Percentiles rank a stretch among this genome's conserved stretches.
These are phyloP conservation scores for Penicillium antarcticum DNA, from an alignment of 495 filamentous ascomycete genomes.

Conservation along the genomic window DNA sequence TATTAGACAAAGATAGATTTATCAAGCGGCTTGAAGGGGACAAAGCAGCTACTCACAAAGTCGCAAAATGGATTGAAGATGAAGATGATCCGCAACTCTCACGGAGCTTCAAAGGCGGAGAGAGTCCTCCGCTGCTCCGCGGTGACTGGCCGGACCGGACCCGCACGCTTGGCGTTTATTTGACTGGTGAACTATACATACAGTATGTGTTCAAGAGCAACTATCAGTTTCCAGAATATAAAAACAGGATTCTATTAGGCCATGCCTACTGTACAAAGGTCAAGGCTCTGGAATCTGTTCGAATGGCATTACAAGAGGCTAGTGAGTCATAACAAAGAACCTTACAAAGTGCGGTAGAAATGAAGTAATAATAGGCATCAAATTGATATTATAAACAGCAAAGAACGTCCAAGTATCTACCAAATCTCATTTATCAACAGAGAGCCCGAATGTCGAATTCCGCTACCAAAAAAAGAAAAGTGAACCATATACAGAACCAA, in stretches of 20 bases:
- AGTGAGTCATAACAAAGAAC: too few relatives aligned
- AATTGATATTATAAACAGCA: neutral
- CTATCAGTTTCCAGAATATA: too few relatives aligned
- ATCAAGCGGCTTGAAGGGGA: neutral
- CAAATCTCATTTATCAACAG: constrained; percentile 17
- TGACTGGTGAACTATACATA: neutral
- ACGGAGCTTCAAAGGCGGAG: constrained; percentile 4
- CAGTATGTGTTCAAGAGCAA: too few relatives aligned
- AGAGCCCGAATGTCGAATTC: constrained; percentile 2
- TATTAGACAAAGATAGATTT: neutral
- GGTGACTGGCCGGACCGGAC: neutral
- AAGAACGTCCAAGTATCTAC: constrained; percentile 12
- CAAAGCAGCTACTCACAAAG: neutral
- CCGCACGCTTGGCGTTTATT: constrained; percentile 3
- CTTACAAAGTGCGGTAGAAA: neutral
- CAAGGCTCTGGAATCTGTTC: too few relatives aligned
- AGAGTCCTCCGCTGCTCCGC: constrained; percentile 4
- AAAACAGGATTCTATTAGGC: too few relatives aligned
- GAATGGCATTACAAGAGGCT: too few relatives aligned
- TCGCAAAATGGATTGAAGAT: neutral
- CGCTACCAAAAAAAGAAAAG: neutral
- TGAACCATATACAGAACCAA: constrained; percentile 14
- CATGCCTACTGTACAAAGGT: too few relatives aligned
- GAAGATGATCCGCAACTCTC: neutral
- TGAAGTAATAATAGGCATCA: neutral